phyloP scores from a whole-genome alignment of 495 filamentous ascomycete species.

The Physcia stellaris region DNA sequence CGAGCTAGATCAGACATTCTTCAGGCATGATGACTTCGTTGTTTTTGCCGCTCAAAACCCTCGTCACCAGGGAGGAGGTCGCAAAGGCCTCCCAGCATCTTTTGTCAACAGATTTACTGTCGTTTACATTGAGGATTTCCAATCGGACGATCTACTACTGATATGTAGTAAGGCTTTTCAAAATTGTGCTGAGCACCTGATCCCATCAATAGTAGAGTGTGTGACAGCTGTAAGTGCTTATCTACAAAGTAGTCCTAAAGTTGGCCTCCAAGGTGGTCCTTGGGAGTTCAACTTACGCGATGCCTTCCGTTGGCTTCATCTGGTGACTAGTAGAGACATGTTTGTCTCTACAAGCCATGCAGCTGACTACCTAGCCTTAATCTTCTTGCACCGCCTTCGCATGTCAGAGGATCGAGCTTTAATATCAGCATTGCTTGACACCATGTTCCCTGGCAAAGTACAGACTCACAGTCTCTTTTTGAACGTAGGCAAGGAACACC shows the following conservation, averaged over 20 bases:
- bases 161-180: slow-evolving; percentile 74
- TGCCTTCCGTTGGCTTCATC: slow-evolving; percentile 72
- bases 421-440: slow-evolving; percentile 49
- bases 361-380: slow-evolving; percentile 61
- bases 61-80: slow-evolving; percentile 88
- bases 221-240: slow-evolving; percentile 63
- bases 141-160: slow-evolving; percentile 58
- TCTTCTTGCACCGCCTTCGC: slow-evolving; percentile 83
- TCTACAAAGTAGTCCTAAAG: slow-evolving; percentile 46
- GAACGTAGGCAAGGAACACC: slow-evolving; percentile 49
- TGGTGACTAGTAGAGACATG: slow-evolving; percentile 44
- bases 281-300: slow-evolving; percentile 98
- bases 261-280: slow-evolving; percentile 73
- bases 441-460: slow-evolving; percentile 30
- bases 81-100: slow-evolving; percentile 88
- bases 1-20: slow-evolving; percentile 87
- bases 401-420: slow-evolving; percentile 47
- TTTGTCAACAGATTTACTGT: slow-evolving; percentile 98
- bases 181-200: slow-evolving; percentile 35
- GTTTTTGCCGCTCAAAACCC: slow-evolving; percentile 97
- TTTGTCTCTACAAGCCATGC: slow-evolving; percentile 38
- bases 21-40: slow-evolving; percentile 72
- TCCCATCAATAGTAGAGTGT: slow-evolving; percentile 58
- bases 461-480: slow-evolving; percentile 33
- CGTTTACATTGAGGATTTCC: slow-evolving; percentile 86